phyloP scores from a whole-genome alignment of 345 rosid genomes.

The Crucihimalaya himalaica region DNA sequence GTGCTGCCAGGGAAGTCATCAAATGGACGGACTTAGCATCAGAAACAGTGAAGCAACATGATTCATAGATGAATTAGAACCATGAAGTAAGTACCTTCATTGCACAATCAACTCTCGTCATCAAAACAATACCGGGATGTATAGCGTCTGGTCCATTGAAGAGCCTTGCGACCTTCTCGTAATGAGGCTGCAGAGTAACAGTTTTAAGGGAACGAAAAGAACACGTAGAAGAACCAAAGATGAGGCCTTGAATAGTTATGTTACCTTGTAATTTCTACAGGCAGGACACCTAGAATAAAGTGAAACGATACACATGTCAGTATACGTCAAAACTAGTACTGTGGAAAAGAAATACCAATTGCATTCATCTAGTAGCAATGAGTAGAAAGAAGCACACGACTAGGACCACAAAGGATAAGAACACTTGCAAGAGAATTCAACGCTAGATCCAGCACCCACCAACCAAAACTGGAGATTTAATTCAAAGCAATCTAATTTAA shows the following conservation, averaged over 20 bases:
- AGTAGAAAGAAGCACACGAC: neutral
- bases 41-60: slow-evolving; percentile 10
- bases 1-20: slow-evolving; percentile 68
- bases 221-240: neutral
- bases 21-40: slow-evolving; percentile 28
- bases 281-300: slow-evolving; percentile 89
- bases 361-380: neutral
- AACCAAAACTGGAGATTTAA: slow-evolving; percentile 12
- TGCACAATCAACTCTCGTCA: slow-evolving; percentile 97
- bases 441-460: slow-evolving; percentile 48
- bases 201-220: slow-evolving; percentile 30
- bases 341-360: neutral
- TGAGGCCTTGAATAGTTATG: neutral
- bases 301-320: slow-evolving; percentile 21
- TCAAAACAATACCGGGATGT: slow-evolving; percentile 85
- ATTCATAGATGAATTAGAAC: neutral
- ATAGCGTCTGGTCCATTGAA: slow-evolving; percentile 93
- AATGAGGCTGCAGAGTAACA: slow-evolving; percentile 72
- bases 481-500: slow-evolving; percentile 27
- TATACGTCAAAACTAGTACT: neutral
- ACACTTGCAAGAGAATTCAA: neutral
- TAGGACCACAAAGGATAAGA: neutral
- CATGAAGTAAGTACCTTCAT: slow-evolving; percentile 53
- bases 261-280: slow-evolving; percentile 97
- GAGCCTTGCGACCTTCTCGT: slow-evolving; percentile 94